Evolutionary conservation across 176 grass and related monocot genomes (phyloP).

Genomic region (Zoysia japonica): DNA sequence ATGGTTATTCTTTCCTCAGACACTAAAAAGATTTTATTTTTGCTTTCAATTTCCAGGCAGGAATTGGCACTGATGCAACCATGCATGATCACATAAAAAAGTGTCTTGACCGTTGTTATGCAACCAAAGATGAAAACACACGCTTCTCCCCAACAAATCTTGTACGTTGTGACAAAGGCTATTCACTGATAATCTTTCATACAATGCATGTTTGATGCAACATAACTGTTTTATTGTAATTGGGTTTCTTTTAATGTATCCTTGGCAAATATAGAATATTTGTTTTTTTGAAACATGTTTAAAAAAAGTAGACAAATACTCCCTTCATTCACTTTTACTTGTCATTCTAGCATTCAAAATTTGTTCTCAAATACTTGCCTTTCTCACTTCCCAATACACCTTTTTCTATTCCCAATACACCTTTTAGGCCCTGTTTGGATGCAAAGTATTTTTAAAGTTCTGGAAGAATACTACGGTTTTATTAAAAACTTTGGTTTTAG

Average conservation of each 20-base stretch:
- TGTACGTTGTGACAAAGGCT: constrained; percentile 53
- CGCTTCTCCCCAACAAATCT: constrained; percentile 96
- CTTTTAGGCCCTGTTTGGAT: too few species aligned
- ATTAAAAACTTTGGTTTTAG: too few species aligned
- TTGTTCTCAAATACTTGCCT: too few species aligned
- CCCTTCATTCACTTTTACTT: too few species aligned
- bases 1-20: neutral
- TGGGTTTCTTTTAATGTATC: neutral
- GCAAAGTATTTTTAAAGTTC: too few species aligned
- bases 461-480: too few species aligned
- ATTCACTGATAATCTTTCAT: neutral
- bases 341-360: too few species aligned
- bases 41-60: constrained; percentile 68
- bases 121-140: constrained; percentile 83
- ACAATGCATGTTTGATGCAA: constrained; percentile 9
- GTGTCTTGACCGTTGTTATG: constrained; percentile 91
- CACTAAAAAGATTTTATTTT: constrained; percentile 33
- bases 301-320: neutral
- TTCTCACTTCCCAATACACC: too few species aligned
- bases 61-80: constrained; percentile 98
- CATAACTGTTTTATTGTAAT: constrained; percentile 17
- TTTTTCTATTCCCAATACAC: too few species aligned
- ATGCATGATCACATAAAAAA: constrained; percentile 99
- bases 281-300: neutral
- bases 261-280: constrained; percentile 2